Conservation (phyloP, 2,329 filamentous ascomycete species). For the Ophiostoma novo-ulmi region DNA sequence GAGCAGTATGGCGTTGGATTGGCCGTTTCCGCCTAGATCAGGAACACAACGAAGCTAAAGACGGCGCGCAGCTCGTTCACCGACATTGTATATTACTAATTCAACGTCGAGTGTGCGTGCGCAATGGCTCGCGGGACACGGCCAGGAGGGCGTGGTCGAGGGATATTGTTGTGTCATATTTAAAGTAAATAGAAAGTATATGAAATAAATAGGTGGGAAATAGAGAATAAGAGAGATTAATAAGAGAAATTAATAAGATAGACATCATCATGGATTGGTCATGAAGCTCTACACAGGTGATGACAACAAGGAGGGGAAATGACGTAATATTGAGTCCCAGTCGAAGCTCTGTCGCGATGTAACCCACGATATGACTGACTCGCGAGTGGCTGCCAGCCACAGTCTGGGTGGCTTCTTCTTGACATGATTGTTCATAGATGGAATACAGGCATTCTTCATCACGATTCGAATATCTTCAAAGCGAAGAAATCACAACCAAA, state of each 20-base stretch:
- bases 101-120: neutral
- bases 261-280: neutral
- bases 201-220: neutral
- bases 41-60: neutral
- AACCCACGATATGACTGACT: slow-evolving; percentile 10
- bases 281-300: neutral
- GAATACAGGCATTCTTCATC: neutral
- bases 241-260: neutral
- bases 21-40: slow-evolving; percentile 2
- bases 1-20: neutral
- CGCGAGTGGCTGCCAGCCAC: neutral
- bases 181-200: neutral
- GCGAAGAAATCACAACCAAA: no score
- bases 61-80: slow-evolving; percentile 2
- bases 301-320: neutral
- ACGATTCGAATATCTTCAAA: no score
- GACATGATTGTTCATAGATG: neutral
- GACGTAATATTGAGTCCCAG: neutral
- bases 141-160: neutral
- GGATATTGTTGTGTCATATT: neutral
- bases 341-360: slow-evolving; percentile 3
- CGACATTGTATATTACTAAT: slow-evolving; percentile 7
- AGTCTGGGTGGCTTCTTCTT: no score
- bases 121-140: neutral
- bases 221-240: no score